These are phyloP conservation scores for Onygenales sp. DNA, from an alignment of 2,329 filamentous ascomycete species.

Conservation along the genomic window DNA sequence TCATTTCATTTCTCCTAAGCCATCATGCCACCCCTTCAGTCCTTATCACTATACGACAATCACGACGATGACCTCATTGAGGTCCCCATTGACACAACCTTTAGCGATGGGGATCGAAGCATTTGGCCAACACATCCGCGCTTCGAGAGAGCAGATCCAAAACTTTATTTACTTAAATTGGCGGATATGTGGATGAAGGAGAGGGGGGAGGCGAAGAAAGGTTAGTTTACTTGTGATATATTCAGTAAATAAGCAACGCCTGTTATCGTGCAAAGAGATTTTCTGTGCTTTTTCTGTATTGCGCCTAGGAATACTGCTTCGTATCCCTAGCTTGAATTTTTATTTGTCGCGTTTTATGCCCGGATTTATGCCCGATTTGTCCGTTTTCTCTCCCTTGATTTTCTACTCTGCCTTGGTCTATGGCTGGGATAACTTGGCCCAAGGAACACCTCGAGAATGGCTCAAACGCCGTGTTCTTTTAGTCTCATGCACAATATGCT, in stretches of 20 bases:
- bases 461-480: too few relatives aligned
- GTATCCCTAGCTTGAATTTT: too few relatives aligned
- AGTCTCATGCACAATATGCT: too few relatives aligned
- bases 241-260: not conserved
- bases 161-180: conserved; percentile 38
- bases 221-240: conserved; percentile 18
- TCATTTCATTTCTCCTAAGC: not conserved
- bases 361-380: too few relatives aligned
- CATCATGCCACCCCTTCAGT: not conserved
- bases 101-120: conserved; percentile 29
- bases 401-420: too few relatives aligned
- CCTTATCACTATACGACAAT: not conserved
- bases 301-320: too few relatives aligned
- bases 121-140: conserved; percentile 28
- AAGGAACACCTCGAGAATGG: too few relatives aligned
- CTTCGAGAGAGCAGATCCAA: conserved; percentile 25
- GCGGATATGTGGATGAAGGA: conserved; percentile 40
- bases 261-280: conserved; percentile 1
- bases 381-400: too few relatives aligned
- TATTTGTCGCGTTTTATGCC: too few relatives aligned
- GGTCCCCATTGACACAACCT: conserved; percentile 20
- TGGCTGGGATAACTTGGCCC: too few relatives aligned
- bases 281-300: not conserved
- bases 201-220: conserved; percentile 27
- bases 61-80: not conserved